Evolutionary conservation across 768 basidiomycete genomes (phyloP).

Genomic region (Leccinum broughii): DNA sequence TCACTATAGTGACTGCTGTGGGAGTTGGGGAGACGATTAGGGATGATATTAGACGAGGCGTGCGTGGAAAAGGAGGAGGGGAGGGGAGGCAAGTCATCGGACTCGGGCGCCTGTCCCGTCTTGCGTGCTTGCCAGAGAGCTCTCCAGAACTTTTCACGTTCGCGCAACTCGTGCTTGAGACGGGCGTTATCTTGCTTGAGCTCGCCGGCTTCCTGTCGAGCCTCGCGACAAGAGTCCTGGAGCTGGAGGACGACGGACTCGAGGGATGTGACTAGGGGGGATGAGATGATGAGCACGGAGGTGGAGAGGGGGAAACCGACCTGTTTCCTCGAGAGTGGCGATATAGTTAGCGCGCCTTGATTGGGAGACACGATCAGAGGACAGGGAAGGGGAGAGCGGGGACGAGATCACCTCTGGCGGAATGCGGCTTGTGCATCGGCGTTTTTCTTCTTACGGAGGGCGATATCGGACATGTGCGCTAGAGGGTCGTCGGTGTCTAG

Average conservation of each 20-base stretch:
- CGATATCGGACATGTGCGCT: slow-evolving; percentile 60
- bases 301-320: slow-evolving; percentile 29
- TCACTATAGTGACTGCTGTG: slow-evolving; percentile 38
- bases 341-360: slow-evolving; percentile 76
- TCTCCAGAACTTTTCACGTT: slow-evolving; percentile 75
- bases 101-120: slow-evolving; percentile 49
- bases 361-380: slow-evolving; percentile 23
- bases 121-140: slow-evolving; percentile 68
- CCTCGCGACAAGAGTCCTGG: slow-evolving; percentile 76
- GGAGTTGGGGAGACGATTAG: slow-evolving; percentile 41
- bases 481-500: slow-evolving; percentile 36
- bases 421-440: slow-evolving; percentile 89
- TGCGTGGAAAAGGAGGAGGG: slow-evolving; percentile 45
- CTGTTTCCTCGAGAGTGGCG: slow-evolving; percentile 83
- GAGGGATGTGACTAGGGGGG: slow-evolving; percentile 66
- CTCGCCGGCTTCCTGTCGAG: slow-evolving; percentile 59
- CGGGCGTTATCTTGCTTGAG: slow-evolving; percentile 66
- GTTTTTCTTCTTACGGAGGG: slow-evolving; percentile 84
- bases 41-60: slow-evolving; percentile 32
- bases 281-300: slow-evolving; percentile 17
- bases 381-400: slow-evolving; percentile 2
- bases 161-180: slow-evolving; percentile 61
- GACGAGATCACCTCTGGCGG: slow-evolving; percentile 49
- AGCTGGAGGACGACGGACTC: slow-evolving; percentile 84
- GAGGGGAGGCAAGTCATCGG: slow-evolving; percentile 52